Conservation (phyloP, 768 basidiomycete species). For the Agrocybe praecox region DNA sequence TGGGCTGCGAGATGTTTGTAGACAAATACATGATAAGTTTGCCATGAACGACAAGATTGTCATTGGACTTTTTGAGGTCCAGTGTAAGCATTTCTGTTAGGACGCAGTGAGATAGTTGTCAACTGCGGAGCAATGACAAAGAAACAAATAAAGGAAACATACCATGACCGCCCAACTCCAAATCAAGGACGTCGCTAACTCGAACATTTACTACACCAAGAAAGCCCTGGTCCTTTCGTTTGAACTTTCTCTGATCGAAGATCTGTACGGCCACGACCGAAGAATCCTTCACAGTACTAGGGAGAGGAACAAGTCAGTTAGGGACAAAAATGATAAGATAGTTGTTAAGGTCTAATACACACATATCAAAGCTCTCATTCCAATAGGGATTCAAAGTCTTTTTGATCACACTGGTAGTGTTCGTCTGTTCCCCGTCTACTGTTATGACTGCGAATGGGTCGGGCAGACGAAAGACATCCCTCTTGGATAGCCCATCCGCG, state of each 20-base stretch:
- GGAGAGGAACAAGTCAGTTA: constrained; percentile 11
- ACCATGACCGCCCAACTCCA: constrained; percentile 95
- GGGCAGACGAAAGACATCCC: constrained; percentile 94
- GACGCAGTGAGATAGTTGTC: background rate
- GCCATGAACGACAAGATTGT: constrained; percentile 96
- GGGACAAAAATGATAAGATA: constrained; percentile 3
- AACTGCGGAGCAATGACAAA: constrained; percentile 9
- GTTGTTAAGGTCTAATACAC: constrained; percentile 24
- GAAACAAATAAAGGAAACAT: constrained; percentile 26
- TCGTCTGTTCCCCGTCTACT: constrained; percentile 96
- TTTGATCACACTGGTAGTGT: constrained; percentile 96
- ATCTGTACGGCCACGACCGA: constrained; percentile 98
- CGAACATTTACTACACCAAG: constrained; percentile 96
- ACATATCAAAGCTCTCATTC: constrained; percentile 99
- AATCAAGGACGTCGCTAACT: constrained; percentile 87
- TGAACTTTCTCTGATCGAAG: constrained; percentile 99
- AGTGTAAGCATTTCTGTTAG: constrained; percentile 89
- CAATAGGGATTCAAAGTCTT: constrained; percentile 95
- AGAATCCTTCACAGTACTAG: constrained; percentile 93
- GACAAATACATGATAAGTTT: constrained; percentile 97
- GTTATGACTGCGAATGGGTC: constrained; percentile 99
- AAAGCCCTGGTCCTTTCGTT: constrained; percentile 97
- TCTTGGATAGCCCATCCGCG: constrained; percentile 90
- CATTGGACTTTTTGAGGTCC: constrained; percentile 98
- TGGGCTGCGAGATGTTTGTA: constrained; percentile 85